A percentile compares a stretch with the other conserved stretches of the same genome.
Evolutionary conservation across 345 rosid genomes (phyloP).

Genomic region (Melaleuca alternifolia): DNA sequence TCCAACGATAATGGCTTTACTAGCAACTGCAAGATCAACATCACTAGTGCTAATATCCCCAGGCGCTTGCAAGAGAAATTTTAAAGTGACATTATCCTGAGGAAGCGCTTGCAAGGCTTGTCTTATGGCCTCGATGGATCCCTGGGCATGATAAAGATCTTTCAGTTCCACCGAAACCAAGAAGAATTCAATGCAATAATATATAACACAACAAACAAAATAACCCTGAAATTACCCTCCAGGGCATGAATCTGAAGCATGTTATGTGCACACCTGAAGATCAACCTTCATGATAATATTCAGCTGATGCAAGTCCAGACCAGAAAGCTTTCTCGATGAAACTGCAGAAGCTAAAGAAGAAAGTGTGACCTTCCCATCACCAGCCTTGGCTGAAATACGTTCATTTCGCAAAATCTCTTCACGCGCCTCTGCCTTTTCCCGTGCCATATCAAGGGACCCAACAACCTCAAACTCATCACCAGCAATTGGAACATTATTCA

Average conservation of each 20-base stretch:
- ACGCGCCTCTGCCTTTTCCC: slow-evolving; percentile 73
- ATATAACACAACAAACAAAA: background rate
- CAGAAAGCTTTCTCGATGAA: slow-evolving; percentile 71
- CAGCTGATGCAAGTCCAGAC: slow-evolving; percentile 90
- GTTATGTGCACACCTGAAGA: slow-evolving; percentile 54
- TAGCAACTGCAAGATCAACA: slow-evolving; percentile 87
- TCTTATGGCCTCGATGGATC: slow-evolving; percentile 92
- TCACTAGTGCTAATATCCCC: slow-evolving; percentile 90
- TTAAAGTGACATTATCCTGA: slow-evolving; percentile 79
- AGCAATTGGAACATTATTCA: slow-evolving; percentile 73
- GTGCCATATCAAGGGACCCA: slow-evolving; percentile 75
- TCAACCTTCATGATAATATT: slow-evolving; percentile 91
- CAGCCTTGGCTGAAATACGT: slow-evolving; percentile 85
- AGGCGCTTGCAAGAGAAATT: slow-evolving; percentile 81
- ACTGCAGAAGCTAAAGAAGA: slow-evolving; percentile 93
- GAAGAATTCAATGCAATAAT: background rate
- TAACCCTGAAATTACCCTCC: background rate
- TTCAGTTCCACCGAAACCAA: background rate
- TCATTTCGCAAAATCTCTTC: slow-evolving; percentile 62
- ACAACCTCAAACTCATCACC: slow-evolving; percentile 94
- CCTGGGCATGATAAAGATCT: slow-evolving; percentile 34
- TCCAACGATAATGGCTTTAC: slow-evolving; percentile 80
- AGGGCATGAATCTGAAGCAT: background rate
- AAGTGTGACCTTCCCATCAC: slow-evolving; percentile 93
- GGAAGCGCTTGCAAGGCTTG: slow-evolving; percentile 93